Conservation (phyloP, 495 filamentous ascomycete genomes). For the Bathelium albidoporum region DNA sequence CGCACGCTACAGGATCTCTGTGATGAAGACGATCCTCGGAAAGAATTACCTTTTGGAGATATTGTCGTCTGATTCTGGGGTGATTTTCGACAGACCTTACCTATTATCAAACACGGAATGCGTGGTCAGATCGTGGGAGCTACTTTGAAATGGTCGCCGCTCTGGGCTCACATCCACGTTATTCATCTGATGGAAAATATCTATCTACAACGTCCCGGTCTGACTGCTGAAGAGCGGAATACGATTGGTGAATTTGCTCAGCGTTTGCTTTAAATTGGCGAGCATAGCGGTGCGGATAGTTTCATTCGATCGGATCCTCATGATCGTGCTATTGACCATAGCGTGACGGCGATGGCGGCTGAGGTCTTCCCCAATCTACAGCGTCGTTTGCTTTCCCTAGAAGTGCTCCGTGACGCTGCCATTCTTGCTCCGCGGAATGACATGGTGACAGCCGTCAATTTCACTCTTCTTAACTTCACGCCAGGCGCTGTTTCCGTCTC, state of each 20-base stretch:
- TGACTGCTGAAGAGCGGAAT: not conserved
- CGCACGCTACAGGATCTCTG: not conserved
- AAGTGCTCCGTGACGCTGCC: not conserved
- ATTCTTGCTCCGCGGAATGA: not conserved
- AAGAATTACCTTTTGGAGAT: not conserved
- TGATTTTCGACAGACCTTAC: not conserved
- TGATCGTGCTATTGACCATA: not conserved
- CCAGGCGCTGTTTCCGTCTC: not conserved
- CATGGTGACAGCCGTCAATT: not conserved
- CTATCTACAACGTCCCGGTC: not conserved
- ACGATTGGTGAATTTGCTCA: not conserved
- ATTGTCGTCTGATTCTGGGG: not conserved
- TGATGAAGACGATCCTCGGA: not conserved
- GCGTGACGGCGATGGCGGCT: not conserved
- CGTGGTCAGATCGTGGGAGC: not conserved
- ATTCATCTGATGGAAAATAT: not conserved
- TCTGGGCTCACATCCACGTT: not conserved
- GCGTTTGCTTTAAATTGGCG: not conserved
- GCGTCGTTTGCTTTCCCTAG: not conserved
- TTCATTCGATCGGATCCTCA: not conserved
- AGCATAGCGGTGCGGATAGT: not conserved
- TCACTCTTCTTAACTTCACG: not conserved
- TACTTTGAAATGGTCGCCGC: not conserved
- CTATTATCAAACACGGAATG: not conserved
- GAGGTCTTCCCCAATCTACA: not conserved